A percentile compares a stretch with the other conserved stretches of the same genome.
Evolutionary conservation across 306 rosid genomes (phyloP).

Genomic region (Dalbergia oliveri): DNA sequence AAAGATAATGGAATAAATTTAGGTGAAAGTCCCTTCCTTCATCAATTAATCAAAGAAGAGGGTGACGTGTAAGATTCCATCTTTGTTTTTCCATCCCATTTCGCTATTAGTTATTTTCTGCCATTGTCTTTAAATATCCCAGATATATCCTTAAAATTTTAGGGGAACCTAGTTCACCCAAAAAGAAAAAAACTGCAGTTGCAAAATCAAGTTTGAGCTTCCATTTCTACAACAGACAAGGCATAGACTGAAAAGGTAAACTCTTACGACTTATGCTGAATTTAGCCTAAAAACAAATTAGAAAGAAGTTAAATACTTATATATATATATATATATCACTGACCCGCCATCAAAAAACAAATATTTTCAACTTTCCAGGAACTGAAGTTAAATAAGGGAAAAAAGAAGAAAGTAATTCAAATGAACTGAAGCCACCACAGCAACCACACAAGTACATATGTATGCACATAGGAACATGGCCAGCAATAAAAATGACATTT

Average conservation of each 20-base stretch:
- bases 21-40: not conserved
- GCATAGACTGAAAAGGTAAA: not conserved
- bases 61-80: not conserved
- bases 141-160: not conserved
- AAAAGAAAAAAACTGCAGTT: not conserved
- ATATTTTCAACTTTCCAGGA: not conserved
- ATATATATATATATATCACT: not conserved
- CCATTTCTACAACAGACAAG: conserved; percentile 35
- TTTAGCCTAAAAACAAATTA: conserved; percentile 12
- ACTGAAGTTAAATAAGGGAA: not conserved
- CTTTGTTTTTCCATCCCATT: not conserved
- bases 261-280: conserved; percentile 1
- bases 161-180: not conserved
- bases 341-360: conserved; percentile 8
- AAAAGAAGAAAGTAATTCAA: conserved; percentile 25
- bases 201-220: conserved; percentile 37
- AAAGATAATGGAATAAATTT: not conserved
- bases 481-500: conserved; percentile 15
- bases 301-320: conserved; percentile 4
- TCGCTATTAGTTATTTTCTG: not conserved
- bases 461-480: conserved; percentile 42
- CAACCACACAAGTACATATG: conserved; percentile 40
- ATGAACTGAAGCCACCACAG: conserved; percentile 15
- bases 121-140: not conserved
- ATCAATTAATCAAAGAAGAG: not conserved